Conservation (phyloP, 768 basidiomycete species). For the Clavaria fumosa region DNA sequence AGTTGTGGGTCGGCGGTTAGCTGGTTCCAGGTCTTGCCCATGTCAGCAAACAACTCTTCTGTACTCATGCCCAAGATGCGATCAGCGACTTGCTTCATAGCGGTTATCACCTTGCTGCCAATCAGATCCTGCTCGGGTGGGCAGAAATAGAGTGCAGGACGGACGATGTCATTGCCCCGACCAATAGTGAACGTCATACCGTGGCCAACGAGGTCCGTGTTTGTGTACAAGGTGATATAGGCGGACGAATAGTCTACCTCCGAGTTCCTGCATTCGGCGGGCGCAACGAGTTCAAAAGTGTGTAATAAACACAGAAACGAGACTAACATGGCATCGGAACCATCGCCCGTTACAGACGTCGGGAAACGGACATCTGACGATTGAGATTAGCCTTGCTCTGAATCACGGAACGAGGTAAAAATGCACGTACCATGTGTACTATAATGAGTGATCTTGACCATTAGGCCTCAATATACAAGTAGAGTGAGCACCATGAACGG, state of each 20-base stretch:
- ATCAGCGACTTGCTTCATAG: constrained; percentile 65
- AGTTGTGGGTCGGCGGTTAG: constrained; percentile 81
- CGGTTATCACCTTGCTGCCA: constrained; percentile 49
- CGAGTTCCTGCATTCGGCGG: constrained; percentile 53
- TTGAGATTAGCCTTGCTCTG: neutral
- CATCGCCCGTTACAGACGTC: constrained; percentile 81
- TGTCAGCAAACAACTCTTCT: constrained; percentile 71
- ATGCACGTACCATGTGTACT: constrained; percentile 36
- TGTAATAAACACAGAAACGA: neutral
- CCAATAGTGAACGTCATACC: constrained; percentile 95
- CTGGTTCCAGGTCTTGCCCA: constrained; percentile 85
- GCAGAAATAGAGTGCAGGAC: constrained; percentile 7
- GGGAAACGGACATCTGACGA: constrained; percentile 79
- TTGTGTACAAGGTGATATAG: constrained; percentile 66
- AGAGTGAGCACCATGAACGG: too few relatives aligned
- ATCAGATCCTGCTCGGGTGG: neutral
- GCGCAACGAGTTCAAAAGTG: neutral
- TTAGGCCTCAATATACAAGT: constrained; percentile 3
- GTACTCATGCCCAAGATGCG: constrained; percentile 73
- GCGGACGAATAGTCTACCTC: constrained; percentile 95
- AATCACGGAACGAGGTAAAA: neutral
- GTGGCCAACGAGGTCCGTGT: constrained; percentile 67
- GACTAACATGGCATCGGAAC: constrained; percentile 79
- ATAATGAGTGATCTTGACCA: constrained; percentile 37
- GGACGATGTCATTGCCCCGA: constrained; percentile 85